Base-by-base conservation (phyloP, 495 filamentous ascomycete genomes). In the Echria macrotheca region DNA sequence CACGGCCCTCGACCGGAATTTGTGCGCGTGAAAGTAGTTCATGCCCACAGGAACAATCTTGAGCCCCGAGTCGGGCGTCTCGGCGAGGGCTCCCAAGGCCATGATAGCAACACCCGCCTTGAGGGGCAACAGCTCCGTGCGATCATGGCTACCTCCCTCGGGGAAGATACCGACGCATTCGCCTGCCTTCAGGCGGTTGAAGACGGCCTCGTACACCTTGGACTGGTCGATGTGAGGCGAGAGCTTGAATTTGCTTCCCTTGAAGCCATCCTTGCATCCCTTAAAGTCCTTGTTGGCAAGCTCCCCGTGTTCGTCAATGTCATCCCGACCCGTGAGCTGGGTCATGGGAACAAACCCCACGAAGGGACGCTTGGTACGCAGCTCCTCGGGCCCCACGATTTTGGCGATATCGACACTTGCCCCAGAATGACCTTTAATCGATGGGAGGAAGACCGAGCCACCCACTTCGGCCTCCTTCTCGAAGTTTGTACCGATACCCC, bases 21-120 rank as follows among this genome's bases (percentile, higher is more conserved):
- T 99, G 70, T 99, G 93, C 4, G 93, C 86, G 68, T 99, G 93
- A 69, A 99, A 99, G 68, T 99, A 99, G 61, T 99, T 99, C 93
- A 97, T 97, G 51, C 94, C 94, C 41, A 89, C 91, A n/a, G 94
- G 94, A n/a, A 99, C 86, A 57, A 99, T 97, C 65, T 88, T 94
- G 54, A 99, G 63, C n/a, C 86, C 90, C 61, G 86, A 96, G 54
- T 94, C 77, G 3, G 91, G 93, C 39, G 89, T 79, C 32, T 86
- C 83, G n/a, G 87, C 87, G 23, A 99, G 74, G 3, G 94, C 87
- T 17, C 91, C 93, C 39, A 99, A 78, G 18, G 93, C 93, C 91
- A 99, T 99, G 53, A 99, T 86, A 40, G 93, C 93, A 43, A 99
- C 89, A 63, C 93, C 93, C 63, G 93, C 94, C 79, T 99, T 99